Evolutionary conservation across 129 eudicot genomes (phyloP).

Genomic region (Dittrichia graveolens): DNA sequence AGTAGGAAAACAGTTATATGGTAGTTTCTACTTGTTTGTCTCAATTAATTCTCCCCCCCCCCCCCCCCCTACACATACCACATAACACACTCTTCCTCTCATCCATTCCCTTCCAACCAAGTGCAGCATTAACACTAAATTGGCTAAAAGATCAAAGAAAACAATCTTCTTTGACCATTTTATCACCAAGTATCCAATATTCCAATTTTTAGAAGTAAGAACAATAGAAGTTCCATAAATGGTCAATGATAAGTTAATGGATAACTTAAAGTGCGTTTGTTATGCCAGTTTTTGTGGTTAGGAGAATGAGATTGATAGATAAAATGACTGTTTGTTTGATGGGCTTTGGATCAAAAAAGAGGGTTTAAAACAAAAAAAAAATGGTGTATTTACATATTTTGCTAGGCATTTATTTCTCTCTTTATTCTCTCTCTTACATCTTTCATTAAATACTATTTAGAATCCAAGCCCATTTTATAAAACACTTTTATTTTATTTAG

Average conservation of each 20-base stretch:
- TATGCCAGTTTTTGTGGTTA: no score
- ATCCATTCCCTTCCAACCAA: constrained; percentile 3
- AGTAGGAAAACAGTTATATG: constrained; percentile 43
- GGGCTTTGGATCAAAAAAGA: no score
- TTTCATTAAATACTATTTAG: no score
- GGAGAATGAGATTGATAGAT: no score
- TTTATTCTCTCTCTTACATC: no score
- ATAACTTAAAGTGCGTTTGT: background rate
- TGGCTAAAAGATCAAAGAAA: background rate
- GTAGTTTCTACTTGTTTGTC: constrained; percentile 48
- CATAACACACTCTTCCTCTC: background rate
- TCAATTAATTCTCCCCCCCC: constrained; percentile 10
- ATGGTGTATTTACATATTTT: no score
- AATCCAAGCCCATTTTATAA: no score
- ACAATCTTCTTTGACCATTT: background rate
- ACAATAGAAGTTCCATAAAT: background rate
- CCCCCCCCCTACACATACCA: background rate
- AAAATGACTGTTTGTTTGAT: no score
- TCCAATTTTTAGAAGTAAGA: no score
- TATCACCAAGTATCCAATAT: background rate
- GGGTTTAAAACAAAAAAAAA: no score
- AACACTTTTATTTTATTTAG: no score
- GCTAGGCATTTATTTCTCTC: no score
- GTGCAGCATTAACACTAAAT: background rate
- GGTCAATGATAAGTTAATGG: background rate